A percentile compares a stretch with the other conserved stretches of the same genome.
These are phyloP conservation scores for Triticum monococcum DNA, from an alignment of 176 grass and related monocot genomes.

Conservation along the genomic window DNA sequence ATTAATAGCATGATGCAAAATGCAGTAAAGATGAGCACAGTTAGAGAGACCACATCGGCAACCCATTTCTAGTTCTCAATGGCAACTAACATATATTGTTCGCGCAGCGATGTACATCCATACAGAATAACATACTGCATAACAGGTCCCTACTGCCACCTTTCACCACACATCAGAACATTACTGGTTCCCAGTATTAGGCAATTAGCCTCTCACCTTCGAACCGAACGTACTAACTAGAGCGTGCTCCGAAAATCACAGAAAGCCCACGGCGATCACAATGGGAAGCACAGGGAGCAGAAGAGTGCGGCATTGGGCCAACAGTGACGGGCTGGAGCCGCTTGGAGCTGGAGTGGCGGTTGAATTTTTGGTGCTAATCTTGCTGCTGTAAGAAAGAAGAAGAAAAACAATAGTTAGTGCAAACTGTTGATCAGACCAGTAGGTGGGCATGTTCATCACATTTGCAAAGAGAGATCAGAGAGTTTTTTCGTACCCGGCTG, in stretches of 20 bases:
- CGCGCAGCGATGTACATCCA: background rate
- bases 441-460: background rate
- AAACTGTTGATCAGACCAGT: slow-evolving; percentile 8
- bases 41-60: background rate
- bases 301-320: background rate
- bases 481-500: slow-evolving; percentile 52
- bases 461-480: background rate
- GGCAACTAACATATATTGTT: slow-evolving; percentile 28
- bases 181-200: slow-evolving; percentile 24
- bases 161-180: slow-evolving; percentile 13
- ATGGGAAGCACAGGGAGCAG: slow-evolving; percentile 25
- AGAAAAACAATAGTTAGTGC: background rate
- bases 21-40: background rate
- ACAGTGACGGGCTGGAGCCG: background rate
- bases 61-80: slow-evolving; percentile 17
- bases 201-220: slow-evolving; percentile 16
- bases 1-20: background rate
- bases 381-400: slow-evolving; percentile 41
- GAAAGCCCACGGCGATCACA: slow-evolving; percentile 19
- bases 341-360: slow-evolving; percentile 31
- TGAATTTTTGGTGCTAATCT: slow-evolving; percentile 69
- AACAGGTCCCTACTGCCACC: background rate
- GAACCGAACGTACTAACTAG: background rate
- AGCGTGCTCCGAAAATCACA: slow-evolving; percentile 22
- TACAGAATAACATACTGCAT: slow-evolving; percentile 12